Base-by-base conservation (phyloP, 202 grass and related monocot genomes). In the Carex arenaria region DNA sequence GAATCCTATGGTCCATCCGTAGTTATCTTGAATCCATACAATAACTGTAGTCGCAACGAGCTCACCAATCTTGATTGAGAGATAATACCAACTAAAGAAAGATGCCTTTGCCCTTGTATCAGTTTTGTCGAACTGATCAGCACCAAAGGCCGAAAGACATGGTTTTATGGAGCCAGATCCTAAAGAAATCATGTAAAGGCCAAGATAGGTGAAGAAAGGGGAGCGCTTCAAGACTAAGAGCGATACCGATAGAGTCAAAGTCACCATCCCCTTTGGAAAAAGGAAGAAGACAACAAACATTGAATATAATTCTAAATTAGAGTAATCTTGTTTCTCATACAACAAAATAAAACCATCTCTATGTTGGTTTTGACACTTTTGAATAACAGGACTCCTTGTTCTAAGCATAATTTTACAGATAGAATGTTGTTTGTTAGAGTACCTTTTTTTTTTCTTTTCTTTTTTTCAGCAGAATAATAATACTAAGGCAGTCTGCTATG, bases 51-150 rank as follows among this genome's bases (percentile, higher is more conserved):
- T 72, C 15, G 87, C 80, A 47, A 85, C 22, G 12, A 85, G 36
- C 20, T 36, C 51, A 2, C 42, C 83, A 4, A 83, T 13, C 53
- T 85, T 89, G 2, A 72, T 12, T 15, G 83, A 79, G 14, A 89
- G 53, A 32, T 83, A 89, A 68, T 82, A 85, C 70, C 67, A 89
- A 81, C 83, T 85, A 75, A 84, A 89, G 79, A 89, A 89, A 7
- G 69, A 78, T 34, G 72, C 51, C 69, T 89, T 89, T 28, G 78
- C 87, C 20, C 10, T 13, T 31, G 19, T 11, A 28, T 89, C 65
- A 23, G 72, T 75, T 5, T 82, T 61, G 32, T 79, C 70, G 15
- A 89, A 89, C 53, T 89, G 87, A 60, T 89, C 83, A 26, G 87
- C 81, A 28, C 87, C 87, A 28, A 89, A 85, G n/a, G 83, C 64